Percentiles rank a stretch among this genome's conserved stretches.
Conservation (phyloP, 75 land plant species). For the Pseudotsuga menziesii region DNA sequence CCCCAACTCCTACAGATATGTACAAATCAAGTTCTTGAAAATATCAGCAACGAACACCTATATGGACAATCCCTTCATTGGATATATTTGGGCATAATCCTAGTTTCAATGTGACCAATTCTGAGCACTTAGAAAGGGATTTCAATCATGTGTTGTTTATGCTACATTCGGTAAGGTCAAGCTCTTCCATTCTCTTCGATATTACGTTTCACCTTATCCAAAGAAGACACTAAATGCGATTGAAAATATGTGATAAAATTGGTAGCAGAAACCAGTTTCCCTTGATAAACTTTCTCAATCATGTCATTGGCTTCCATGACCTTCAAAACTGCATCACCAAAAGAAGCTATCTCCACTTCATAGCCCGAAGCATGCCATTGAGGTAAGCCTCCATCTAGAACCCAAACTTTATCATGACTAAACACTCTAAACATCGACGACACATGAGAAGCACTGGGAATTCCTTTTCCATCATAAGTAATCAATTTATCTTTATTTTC, state of each 20-base stretch:
- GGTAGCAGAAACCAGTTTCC: slow-evolving; percentile 32
- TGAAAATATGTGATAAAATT: no score
- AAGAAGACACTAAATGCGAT: no score
- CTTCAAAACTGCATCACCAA: slow-evolving; percentile 68
- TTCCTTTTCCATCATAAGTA: slow-evolving; percentile 94
- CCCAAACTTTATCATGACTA: slow-evolving; percentile 94
- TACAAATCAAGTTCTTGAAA: slow-evolving; percentile 84
- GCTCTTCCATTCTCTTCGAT: not conserved
- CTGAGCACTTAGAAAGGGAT: slow-evolving; percentile 60
- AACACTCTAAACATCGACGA: slow-evolving; percentile 99
- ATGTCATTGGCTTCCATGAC: slow-evolving; percentile 80
- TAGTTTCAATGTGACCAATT: slow-evolving; percentile 59
- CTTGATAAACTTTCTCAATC: slow-evolving; percentile 69
- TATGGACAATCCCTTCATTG: slow-evolving; percentile 56
- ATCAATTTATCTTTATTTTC: slow-evolving; percentile 69
- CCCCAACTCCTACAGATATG: slow-evolving; percentile 70
- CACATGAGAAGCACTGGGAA: slow-evolving; percentile 94
- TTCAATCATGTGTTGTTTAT: slow-evolving; percentile 71
- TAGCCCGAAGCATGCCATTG: slow-evolving; percentile 76
- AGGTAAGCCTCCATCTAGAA: slow-evolving; percentile 92
- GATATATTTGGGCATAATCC: slow-evolving; percentile 70
- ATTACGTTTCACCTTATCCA: no score
- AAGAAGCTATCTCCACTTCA: slow-evolving; percentile 79
- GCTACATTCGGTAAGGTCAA: slow-evolving; percentile 83
- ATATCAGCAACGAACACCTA: slow-evolving; percentile 50